Base-by-base conservation (phyloP, 2,329 filamentous ascomycete genomes). In the Neodidymelliopsis sp. region DNA sequence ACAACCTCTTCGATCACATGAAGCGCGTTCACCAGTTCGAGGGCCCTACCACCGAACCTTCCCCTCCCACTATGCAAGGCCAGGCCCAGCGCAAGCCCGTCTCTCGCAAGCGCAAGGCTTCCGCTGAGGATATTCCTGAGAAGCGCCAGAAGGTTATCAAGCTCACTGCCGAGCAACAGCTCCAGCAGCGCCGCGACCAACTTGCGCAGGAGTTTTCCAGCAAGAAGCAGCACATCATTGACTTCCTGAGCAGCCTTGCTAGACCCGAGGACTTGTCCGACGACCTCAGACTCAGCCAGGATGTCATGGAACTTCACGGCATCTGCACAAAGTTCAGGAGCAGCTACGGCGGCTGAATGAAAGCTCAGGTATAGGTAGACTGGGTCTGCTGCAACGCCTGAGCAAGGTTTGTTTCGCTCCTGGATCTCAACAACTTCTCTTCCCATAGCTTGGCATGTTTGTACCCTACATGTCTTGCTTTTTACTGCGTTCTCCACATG, bases 1-100 rank as follows among this genome's bases (percentile, higher is more conserved):
- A 94, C 90, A 97, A 97, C 76, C 83, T 96, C 43, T 87, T 89
- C 74, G 93, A 97, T 76, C 93, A 97, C 81, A 97, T 97, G 92
- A 90, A 91, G 77, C 88, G 93, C 55, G 92, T 97, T 6, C 93
- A 97, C 65, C 82, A 84, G 59, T 84, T 82, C 65, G 78, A 67
- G 29, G 68, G 67, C 24, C 65, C 69, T 1, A 65, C 65, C 6
- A 65, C 60, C 6, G 70, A 72, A 51, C 57, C 61, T 6, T 71
- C 70, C 0, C 65, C 70, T 3, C 62, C 64, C n/a, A 38, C 45
- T 16, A 53, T 55, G 22, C 56, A 57, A 22, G 59, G 61, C 15
- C 63, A 67, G 18, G 47, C 57, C 16, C 42, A 54, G 25, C 66
- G 69, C 40, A 67, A 69, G 52, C 56, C 52, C 23, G 56, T 54